phyloP scores from a whole-genome alignment of 192 early-diverging fungal genomes.

The Coemansia sp. region DNA sequence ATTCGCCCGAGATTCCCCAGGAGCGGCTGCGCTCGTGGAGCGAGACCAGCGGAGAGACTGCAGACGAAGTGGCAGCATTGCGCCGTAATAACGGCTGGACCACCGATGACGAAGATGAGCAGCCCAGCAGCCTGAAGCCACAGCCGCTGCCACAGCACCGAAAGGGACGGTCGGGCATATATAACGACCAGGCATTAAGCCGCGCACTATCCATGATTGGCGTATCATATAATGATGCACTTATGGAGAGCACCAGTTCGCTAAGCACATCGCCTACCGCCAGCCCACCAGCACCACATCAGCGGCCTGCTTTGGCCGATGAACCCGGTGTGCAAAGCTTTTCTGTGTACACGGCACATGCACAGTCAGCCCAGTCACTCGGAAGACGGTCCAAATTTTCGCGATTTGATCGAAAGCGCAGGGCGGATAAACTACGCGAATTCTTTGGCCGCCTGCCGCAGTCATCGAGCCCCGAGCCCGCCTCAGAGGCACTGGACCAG shows the following conservation, averaged over 20 bases:
- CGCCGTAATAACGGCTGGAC: slow-evolving; percentile 7
- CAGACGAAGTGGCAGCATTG: neutral
- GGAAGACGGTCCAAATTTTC: slow-evolving; percentile 12
- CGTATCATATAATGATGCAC: slow-evolving; percentile 30
- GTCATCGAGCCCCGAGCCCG: neutral
- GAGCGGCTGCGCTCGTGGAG: slow-evolving; percentile 25
- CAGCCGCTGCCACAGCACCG: neutral
- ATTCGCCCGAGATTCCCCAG: neutral
- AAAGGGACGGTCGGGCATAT: neutral
- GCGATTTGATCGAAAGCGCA: slow-evolving; percentile 41
- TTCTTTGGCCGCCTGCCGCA: slow-evolving; percentile 51
- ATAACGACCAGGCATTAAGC: slow-evolving; percentile 29
- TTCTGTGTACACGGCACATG: slow-evolving; percentile 18
- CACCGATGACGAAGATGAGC: slow-evolving; percentile 1
- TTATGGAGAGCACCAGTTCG: slow-evolving; percentile 19
- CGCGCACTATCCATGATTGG: slow-evolving; percentile 55
- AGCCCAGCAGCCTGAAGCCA: neutral
- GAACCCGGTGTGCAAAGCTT: slow-evolving; percentile 11
- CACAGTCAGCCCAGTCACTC: slow-evolving; percentile 9
- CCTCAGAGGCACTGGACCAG: neutral
- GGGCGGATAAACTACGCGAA: slow-evolving; percentile 53
- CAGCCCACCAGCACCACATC: neutral
- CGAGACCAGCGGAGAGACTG: slow-evolving; percentile 6
- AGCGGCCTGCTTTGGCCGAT: neutral
- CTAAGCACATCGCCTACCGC: too few relatives aligned